These are phyloP conservation scores for Anisodus acutangulus DNA, from an alignment of 257 asterid species.

Conservation along the genomic window DNA sequence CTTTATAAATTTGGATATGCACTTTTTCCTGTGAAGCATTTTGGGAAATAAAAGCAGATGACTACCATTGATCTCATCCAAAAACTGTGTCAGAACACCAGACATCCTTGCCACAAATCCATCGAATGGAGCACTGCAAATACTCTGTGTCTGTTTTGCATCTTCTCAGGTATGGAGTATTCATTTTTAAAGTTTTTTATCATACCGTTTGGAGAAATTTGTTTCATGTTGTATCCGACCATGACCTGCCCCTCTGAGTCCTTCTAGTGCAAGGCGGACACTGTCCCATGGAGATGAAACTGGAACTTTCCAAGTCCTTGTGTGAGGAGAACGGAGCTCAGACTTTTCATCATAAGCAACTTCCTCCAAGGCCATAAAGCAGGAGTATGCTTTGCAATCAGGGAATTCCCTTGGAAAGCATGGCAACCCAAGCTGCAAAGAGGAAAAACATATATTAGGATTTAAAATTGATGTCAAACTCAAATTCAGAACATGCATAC, in stretches of 20 bases:
- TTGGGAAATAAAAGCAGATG: conserved; percentile 62
- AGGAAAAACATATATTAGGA: conserved; percentile 16
- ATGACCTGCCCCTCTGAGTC: conserved; percentile 32
- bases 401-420: conserved; percentile 81
- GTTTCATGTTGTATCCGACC: conserved; percentile 35
- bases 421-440: conserved; percentile 75
- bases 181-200: conserved; percentile 29
- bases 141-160: conserved; percentile 32
- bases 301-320: conserved; percentile 57
- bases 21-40: conserved; percentile 43
- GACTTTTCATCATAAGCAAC: conserved; percentile 47
- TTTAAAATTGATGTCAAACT: conserved; percentile 2
- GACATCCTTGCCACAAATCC: conserved; percentile 77
- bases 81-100: conserved; percentile 45
- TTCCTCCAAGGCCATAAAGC: conserved; percentile 58
- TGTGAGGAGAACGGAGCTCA: conserved; percentile 53
- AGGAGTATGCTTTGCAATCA: conserved; percentile 69
- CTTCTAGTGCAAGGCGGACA: conserved; percentile 43
- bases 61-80: conserved; percentile 38
- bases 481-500: conserved; percentile 27
- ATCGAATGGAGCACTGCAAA: conserved; percentile 44
- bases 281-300: conserved; percentile 73
- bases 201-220: conserved; percentile 29
- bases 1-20: conserved; percentile 52
- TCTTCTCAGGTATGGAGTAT: conserved; percentile 30